These are phyloP conservation scores for Pestalotiopsis sp. DNA, from an alignment of 2,329 filamentous ascomycete species.

Conservation along the genomic window DNA sequence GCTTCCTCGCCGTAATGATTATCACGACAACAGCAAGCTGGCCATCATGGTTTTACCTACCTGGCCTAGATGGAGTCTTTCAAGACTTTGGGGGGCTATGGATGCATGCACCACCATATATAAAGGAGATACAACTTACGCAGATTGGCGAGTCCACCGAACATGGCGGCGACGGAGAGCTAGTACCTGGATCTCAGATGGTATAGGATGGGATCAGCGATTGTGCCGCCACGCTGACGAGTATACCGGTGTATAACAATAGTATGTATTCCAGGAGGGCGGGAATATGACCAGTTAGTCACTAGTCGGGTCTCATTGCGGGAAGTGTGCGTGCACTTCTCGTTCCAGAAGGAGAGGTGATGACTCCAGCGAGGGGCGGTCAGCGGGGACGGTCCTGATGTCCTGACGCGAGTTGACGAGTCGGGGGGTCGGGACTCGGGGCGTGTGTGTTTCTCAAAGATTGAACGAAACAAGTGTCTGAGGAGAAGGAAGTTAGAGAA, in stretches of 20 bases:
- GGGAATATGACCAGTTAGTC: background rate
- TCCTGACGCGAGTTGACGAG: background rate
- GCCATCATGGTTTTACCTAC: too few relatives aligned
- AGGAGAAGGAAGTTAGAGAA: background rate
- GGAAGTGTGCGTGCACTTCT: background rate
- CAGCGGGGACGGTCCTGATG: background rate
- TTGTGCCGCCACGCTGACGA: background rate
- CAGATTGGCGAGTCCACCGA: slow-evolving; percentile 28
- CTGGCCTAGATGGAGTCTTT: too few relatives aligned
- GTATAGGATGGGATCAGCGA: background rate
- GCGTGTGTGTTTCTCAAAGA: background rate
- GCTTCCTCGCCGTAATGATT: too few relatives aligned
- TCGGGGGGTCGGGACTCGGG: background rate
- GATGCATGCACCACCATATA: slow-evolving; percentile 5
- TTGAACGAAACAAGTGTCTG: background rate
- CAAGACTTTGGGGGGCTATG: too few relatives aligned
- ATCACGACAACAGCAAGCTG: too few relatives aligned
- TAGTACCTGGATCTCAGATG: background rate
- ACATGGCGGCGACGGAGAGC: slow-evolving; percentile 23
- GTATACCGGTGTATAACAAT: too few relatives aligned
- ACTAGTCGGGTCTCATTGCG: background rate
- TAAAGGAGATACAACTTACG: slow-evolving; percentile 27
- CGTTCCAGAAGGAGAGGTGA: background rate
- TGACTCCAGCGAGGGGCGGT: background rate
- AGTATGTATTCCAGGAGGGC: background rate